A percentile compares a stretch with the other conserved stretches of the same genome.
These are phyloP conservation scores for Tylopilus sp. DNA, from an alignment of 768 basidiomycete genomes.

Conservation along the genomic window DNA sequence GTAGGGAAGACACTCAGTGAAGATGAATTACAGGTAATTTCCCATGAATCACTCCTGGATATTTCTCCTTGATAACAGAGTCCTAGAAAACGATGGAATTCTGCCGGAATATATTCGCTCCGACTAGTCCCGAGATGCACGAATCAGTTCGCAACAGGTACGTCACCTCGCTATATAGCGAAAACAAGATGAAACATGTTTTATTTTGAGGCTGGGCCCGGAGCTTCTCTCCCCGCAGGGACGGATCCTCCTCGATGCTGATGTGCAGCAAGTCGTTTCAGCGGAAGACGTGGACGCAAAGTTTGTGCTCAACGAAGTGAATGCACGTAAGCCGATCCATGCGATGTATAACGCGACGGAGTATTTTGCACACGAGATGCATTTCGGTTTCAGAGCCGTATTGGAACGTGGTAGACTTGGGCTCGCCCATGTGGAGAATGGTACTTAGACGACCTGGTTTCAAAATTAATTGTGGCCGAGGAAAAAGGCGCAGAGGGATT, in stretches of 20 bases:
- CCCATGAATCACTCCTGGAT: too few species aligned
- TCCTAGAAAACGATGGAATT: neutral
- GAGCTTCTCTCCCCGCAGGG: neutral
- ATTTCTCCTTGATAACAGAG: neutral
- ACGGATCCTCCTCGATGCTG: neutral
- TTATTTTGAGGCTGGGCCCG: neutral
- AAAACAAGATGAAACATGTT: too few species aligned
- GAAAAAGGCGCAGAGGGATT: too few species aligned
- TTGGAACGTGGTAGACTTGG: neutral
- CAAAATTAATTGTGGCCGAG: too few species aligned
- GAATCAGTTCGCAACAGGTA: neutral
- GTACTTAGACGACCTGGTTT: too few species aligned
- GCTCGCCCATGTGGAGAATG: neutral
- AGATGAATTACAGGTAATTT: conserved; percentile 6
- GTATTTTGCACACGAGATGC: neutral
- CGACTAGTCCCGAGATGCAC: neutral
- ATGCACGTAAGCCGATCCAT: neutral
- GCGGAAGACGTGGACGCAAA: neutral
- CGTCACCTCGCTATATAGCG: neutral
- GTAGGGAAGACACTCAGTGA: conserved; percentile 7
- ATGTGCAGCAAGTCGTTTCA: neutral
- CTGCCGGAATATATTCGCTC: neutral
- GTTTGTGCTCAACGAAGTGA: neutral
- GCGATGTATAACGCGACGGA: neutral
- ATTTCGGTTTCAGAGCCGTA: neutral